Evolutionary conservation across 1,284 basidiomycete species (phyloP), one percentile per base, ranked within the genome.

Genomic region (Fomitopsis betulina): DNA sequence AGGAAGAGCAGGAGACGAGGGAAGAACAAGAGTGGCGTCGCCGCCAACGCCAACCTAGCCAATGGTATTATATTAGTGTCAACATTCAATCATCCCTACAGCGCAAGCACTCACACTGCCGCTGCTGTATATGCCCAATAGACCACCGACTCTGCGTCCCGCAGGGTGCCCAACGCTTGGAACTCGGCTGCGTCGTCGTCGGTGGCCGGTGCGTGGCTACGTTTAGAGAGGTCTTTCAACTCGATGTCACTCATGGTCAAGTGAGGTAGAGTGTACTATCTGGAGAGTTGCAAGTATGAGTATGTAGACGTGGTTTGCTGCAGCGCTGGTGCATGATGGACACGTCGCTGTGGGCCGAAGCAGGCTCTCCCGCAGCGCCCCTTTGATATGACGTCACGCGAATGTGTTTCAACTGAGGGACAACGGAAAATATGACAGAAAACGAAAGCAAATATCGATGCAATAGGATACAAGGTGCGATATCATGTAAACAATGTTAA

Each of bases 1-100:
- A 85, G 68, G 68, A 89, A 87, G 52, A 89, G 77, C 33, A 89
- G 72, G 50, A 88, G 65, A 32, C 81, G 79, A 58, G 87, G 87
- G 57, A 77, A 84, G n/a, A 80, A 65, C 3, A 78, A 71, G 56
- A 88, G 73, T 63, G 77, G 75, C 60, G 74, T 60, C 54, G 81
- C 75, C 43, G 79, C 69, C 21, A 75, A 32, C 33, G 76, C 65
- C 25, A 84, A 65, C 55, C 82, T 83, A 63, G 12, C 13, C 35
- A 10, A 39, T 39, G 52, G 47, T 4, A 12, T 33, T 6, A 5
- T 4, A 50, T 21, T 43, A 21, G 17, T 21, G 40, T 21, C 5
- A 25, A n/a, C 5, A 17, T 43, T 17, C 19, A 25, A 10, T 21
- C 3, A 17, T 43, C 40, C 13, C 8, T 17, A n/a, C 19, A 43